Evolutionary conservation across 768 basidiomycete genomes (phyloP), one percentile per base, ranked within the genome.

Genomic region (Xerocomus potaroensis): DNA sequence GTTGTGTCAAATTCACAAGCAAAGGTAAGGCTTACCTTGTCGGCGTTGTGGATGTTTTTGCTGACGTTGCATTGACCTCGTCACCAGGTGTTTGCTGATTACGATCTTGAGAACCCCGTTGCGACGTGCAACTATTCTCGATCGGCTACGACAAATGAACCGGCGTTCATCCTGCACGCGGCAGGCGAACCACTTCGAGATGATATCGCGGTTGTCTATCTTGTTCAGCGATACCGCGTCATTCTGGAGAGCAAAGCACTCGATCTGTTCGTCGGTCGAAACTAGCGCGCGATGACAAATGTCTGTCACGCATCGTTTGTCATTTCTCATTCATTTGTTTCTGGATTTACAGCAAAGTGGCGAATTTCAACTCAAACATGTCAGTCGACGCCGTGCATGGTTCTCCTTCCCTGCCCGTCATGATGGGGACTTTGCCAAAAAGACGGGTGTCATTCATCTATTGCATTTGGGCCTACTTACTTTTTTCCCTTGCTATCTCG

Each of bases 141-240:
- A 8, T 38, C 49, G 1, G 39, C 43, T 23, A 32, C 50, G 4
- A 15, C 11, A 1, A 22, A n/a, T 15, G 45, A 49, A 19, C 65
- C 61, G 0, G 60, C 58, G 2, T 47, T 65, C 23, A 11, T 59
- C 22, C 37, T 67, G 14, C 54, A 63, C 26, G 48, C 49, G 7
- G 22, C 33, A 14, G 59, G 57, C 3, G 64, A 65, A 42, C 59
- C 59, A 4, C 45, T 65, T 11, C 49, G 64, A 21, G 65, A 65
- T n/a, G 65, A 63, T 7, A 51, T 67, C 30, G 45, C 61, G 11
- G 47, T 67, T 14, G 56, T 53, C 8, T 65, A 67, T 44, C 35
- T 63, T 21, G 27, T 65, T 11, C 65, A 65, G 21, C 57, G 53
- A 44, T 51, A 62, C 24, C 58, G 64, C 22, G 21, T 59, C 2